Evolutionary conservation across 2,329 filamentous ascomycete genomes (phyloP).

Genomic region (Monilinia polystroma): DNA sequence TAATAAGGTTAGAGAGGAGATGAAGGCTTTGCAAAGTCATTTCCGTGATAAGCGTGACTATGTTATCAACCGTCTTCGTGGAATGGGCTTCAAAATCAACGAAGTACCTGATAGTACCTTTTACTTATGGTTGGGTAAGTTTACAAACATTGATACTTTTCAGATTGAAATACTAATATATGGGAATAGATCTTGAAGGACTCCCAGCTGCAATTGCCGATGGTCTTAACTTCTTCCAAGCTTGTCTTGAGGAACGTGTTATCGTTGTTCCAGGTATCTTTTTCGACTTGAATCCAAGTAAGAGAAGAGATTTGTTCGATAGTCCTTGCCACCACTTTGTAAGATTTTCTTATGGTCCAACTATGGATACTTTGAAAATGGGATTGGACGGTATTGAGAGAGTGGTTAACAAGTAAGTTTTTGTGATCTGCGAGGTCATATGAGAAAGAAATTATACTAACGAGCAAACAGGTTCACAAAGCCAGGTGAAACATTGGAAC

Average conservation of each 20-base stretch:
- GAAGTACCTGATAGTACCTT: slow-evolving; percentile 89
- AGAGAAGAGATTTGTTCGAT: slow-evolving; percentile 88
- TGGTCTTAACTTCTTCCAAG: slow-evolving; percentile 95
- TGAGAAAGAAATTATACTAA: neutral
- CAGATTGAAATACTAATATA: neutral
- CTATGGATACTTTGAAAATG: slow-evolving; percentile 73
- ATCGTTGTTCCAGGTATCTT: slow-evolving; percentile 98
- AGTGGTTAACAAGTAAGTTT: slow-evolving; percentile 65
- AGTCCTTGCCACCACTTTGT: slow-evolving; percentile 93
- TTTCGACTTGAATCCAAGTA: slow-evolving; percentile 91
- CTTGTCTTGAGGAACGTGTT: slow-evolving; percentile 88
- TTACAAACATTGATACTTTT: neutral
- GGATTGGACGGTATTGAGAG: slow-evolving; percentile 84
- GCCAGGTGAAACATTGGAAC: slow-evolving; percentile 17
- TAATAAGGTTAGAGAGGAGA: slow-evolving; percentile 73
- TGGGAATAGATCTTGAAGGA: slow-evolving; percentile 53
- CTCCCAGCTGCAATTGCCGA: slow-evolving; percentile 83
- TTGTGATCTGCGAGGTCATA: neutral
- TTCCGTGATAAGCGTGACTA: slow-evolving; percentile 93
- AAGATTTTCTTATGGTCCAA: slow-evolving; percentile 79
- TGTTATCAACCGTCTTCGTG: slow-evolving; percentile 72
- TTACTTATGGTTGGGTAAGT: slow-evolving; percentile 70
- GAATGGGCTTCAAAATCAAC: slow-evolving; percentile 85
- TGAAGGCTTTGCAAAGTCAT: slow-evolving; percentile 84
- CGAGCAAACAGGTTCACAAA: neutral